These are phyloP conservation scores for Epicoccum sorghinum DNA, from an alignment of 2,329 filamentous ascomycete species.

Conservation along the genomic window DNA sequence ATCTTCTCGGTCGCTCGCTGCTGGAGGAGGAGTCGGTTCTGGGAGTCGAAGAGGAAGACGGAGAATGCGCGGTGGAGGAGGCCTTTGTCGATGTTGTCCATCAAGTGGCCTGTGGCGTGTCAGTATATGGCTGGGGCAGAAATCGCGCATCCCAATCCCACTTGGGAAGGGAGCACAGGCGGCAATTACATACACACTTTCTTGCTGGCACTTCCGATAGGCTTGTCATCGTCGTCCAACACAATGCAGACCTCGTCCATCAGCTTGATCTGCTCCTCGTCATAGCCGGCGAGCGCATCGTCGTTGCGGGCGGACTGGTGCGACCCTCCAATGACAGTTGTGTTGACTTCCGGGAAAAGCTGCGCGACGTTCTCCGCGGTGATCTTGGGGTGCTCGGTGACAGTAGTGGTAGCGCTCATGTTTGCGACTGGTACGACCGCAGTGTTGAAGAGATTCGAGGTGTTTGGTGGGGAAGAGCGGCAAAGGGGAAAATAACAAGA, in stretches of 20 bases:
- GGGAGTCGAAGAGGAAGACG: slow-evolving; percentile 94
- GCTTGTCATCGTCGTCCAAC: slow-evolving; percentile 85
- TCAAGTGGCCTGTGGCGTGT: slow-evolving; percentile 77
- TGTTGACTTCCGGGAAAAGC: slow-evolving; percentile 85
- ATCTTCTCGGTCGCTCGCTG: slow-evolving; percentile 97
- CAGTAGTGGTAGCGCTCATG: slow-evolving; percentile 43
- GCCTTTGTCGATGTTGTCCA: slow-evolving; percentile 97
- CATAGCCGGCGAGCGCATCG: slow-evolving; percentile 82
- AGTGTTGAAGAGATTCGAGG: slow-evolving; percentile 3
- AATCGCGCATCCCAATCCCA: slow-evolving; percentile 15
- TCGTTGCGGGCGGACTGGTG: slow-evolving; percentile 64
- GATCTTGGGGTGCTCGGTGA: slow-evolving; percentile 63
- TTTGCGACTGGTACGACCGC: slow-evolving; percentile 17
- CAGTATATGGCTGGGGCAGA: slow-evolving; percentile 8
- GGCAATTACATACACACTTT: slow-evolving; percentile 77
- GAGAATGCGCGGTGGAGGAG: slow-evolving; percentile 97
- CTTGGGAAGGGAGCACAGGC: slow-evolving; percentile 5
- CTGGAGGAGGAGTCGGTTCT: slow-evolving; percentile 91
- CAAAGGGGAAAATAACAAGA: slow-evolving; percentile 8
- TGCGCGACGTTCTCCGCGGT: slow-evolving; percentile 85
- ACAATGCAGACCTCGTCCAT: slow-evolving; percentile 99
- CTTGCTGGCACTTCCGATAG: slow-evolving; percentile 96
- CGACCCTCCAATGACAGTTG: slow-evolving; percentile 64
- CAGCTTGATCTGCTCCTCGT: slow-evolving; percentile 94
- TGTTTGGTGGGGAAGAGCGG: slow-evolving; percentile 13